Evolutionary conservation across 2,329 filamentous ascomycete species (phyloP).

Genomic region (Proliferodiscus dingleyae): DNA sequence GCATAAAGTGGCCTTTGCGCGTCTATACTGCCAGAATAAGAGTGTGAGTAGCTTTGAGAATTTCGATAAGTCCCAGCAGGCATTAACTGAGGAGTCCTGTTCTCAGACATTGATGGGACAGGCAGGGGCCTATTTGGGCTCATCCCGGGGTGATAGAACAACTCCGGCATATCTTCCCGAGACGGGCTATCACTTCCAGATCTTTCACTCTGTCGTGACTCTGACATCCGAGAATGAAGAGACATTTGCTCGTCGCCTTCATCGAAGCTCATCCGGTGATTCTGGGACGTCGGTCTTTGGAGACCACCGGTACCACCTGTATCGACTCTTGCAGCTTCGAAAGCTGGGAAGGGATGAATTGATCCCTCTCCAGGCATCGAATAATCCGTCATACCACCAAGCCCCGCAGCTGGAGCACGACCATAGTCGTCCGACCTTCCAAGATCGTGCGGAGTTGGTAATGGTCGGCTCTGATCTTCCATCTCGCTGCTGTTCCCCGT

Average conservation of each 20-base stretch:
- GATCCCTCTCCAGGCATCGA: constrained; percentile 44
- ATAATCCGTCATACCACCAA: constrained; percentile 33
- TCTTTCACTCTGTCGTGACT: constrained; percentile 35
- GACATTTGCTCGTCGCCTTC: constrained; percentile 78
- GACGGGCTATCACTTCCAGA: constrained; percentile 59
- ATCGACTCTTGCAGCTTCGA: constrained; percentile 56
- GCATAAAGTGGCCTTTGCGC: constrained; percentile 23
- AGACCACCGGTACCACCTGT: constrained; percentile 87
- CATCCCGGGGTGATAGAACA: constrained; percentile 90
- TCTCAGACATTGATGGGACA: constrained; percentile 47
- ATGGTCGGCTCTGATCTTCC: constrained; percentile 42
- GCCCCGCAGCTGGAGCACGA: constrained; percentile 22
- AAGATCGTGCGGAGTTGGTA: constrained; percentile 42
- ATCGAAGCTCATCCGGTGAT: constrained; percentile 81
- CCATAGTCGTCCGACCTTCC: constrained; percentile 27
- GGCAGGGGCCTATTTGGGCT: constrained; percentile 57
- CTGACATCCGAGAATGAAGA: constrained; percentile 50
- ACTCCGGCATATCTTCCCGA: constrained; percentile 74
- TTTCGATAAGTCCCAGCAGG: constrained; percentile 57
- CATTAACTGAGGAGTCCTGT: constrained; percentile 41
- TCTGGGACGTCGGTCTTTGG: constrained; percentile 65
- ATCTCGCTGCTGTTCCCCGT: constrained; percentile 34
- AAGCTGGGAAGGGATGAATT: constrained; percentile 52
- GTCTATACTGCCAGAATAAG: constrained; percentile 44
- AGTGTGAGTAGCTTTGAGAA: constrained; percentile 44